These are phyloP conservation scores for Kluyveromyces marxianus DNA, from an alignment of 1,139 yeast species.

Conservation along the genomic window DNA sequence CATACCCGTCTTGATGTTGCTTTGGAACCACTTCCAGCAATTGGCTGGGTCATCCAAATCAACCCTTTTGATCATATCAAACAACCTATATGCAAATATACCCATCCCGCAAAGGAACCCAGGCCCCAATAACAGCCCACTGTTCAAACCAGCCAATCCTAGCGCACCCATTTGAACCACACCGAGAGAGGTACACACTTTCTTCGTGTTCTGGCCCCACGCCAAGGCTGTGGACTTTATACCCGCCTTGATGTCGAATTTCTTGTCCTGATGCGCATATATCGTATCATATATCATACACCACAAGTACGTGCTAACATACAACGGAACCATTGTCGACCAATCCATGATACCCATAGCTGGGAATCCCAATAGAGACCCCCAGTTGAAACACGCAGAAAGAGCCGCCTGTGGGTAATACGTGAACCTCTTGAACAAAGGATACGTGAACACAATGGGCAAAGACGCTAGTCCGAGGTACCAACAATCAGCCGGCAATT, in stretches of 20 bases:
- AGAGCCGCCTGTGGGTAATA: constrained; percentile 88
- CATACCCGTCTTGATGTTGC: constrained; percentile 76
- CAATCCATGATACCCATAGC: constrained; percentile 83
- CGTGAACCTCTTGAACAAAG: constrained; percentile 87
- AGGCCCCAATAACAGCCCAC: constrained; percentile 67
- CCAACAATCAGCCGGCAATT: constrained; percentile 77
- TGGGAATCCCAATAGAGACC: constrained; percentile 87
- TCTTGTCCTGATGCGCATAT: constrained; percentile 96
- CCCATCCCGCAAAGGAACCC: constrained; percentile 65
- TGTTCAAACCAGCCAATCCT: constrained; percentile 67
- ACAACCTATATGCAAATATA: constrained; percentile 61
- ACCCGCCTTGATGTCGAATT: constrained; percentile 79
- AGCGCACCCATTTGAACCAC: constrained; percentile 59
- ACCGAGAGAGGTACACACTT: constrained; percentile 55
- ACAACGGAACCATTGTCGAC: constrained; percentile 71
- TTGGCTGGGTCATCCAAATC: constrained; percentile 69
- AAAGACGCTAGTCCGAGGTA: constrained; percentile 74
- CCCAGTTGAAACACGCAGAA: constrained; percentile 89
- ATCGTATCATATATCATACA: constrained; percentile 93
- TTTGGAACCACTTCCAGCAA: constrained; percentile 76
- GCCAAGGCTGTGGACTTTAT: constrained; percentile 90
- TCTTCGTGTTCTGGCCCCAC: constrained; percentile 78
- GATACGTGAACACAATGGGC: constrained; percentile 78
- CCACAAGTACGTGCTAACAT: constrained; percentile 78
- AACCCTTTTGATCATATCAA: constrained; percentile 59